Percentiles rank a stretch among this genome's conserved stretches.
phyloP scores from a whole-genome alignment of 768 basidiomycete species.

The Pulveroboletus sp. region DNA sequence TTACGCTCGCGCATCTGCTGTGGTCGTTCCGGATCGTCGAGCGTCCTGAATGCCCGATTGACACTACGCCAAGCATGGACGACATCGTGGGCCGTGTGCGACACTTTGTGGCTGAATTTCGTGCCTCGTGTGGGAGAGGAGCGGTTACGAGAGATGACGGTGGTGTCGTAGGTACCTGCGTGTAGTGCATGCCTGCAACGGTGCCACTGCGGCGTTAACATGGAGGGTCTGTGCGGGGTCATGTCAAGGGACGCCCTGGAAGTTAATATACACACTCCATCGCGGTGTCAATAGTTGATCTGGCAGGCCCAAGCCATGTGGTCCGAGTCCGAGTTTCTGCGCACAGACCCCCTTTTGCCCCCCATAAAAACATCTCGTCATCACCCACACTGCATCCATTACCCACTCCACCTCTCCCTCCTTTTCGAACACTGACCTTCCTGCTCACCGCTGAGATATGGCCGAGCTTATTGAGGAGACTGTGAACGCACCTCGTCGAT shows the following conservation, averaged over 20 bases:
- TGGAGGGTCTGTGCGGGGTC: slow-evolving; percentile 1
- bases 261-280: neutral
- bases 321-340: slow-evolving; percentile 16
- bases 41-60: slow-evolving; percentile 47
- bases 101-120: slow-evolving; percentile 53
- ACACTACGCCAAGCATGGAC: slow-evolving; percentile 49
- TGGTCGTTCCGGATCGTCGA: slow-evolving; percentile 56
- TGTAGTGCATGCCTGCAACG: too few species aligned
- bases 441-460: slow-evolving; percentile 4
- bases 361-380: slow-evolving; percentile 11
- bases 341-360: slow-evolving; percentile 18
- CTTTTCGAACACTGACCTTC: neutral
- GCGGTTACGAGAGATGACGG: slow-evolving; percentile 16
- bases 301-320: slow-evolving; percentile 17
- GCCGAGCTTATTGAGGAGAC: slow-evolving; percentile 4
- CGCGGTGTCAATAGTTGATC: slow-evolving; percentile 18
- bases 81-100: slow-evolving; percentile 52
- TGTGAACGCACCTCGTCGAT: slow-evolving; percentile 45
- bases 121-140: slow-evolving; percentile 36
- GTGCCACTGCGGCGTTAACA: too few species aligned
- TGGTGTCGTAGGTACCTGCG: neutral
- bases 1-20: slow-evolving; percentile 53
- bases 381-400: neutral
- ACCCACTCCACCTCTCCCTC: neutral
- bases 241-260: neutral